Percentiles rank a stretch among this genome's conserved stretches.
These are phyloP conservation scores for Maudiozyma saulgeensis DNA, from an alignment of 805 yeast species.

Conservation along the genomic window DNA sequence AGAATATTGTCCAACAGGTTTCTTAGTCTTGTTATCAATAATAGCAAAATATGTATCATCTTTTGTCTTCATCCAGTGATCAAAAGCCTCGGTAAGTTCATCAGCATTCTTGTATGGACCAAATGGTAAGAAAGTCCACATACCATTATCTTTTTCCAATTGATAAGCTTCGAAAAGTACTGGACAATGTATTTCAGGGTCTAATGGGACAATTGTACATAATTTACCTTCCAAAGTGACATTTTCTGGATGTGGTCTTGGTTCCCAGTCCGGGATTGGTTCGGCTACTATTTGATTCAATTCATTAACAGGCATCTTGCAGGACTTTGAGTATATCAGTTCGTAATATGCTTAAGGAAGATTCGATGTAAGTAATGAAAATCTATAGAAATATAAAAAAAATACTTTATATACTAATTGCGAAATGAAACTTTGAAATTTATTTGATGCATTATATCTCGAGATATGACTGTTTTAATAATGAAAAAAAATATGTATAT, in stretches of 20 bases:
- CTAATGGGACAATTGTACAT: constrained; percentile 12
- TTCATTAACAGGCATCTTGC: not conserved
- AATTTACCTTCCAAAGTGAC: constrained; percentile 8
- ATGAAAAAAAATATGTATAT: too few species aligned
- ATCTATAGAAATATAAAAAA: too few species aligned
- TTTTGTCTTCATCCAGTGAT: not conserved
- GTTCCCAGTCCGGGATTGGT: constrained; percentile 6
- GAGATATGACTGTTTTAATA: too few species aligned
- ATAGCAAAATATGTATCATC: constrained; percentile 13
- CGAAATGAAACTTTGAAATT: too few species aligned
- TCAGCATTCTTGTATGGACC: constrained; percentile 9
- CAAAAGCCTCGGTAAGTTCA: not conserved
- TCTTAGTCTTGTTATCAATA: constrained; percentile 10
- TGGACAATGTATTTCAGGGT: constrained; percentile 8
- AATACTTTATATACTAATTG: too few species aligned
- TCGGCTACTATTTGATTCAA: not conserved
- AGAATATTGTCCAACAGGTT: constrained; percentile 22
- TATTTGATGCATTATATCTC: too few species aligned
- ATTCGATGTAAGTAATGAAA: too few species aligned
- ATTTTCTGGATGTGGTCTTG: constrained; percentile 8
- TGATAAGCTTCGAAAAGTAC: constrained; percentile 9
- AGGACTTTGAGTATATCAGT: not conserved
- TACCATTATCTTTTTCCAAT: constrained; percentile 2
- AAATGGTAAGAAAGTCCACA: constrained; percentile 14
- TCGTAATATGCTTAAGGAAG: not conserved